phyloP scores from a whole-genome alignment of 2,329 filamentous ascomycete species.

The Aspergillus fumigatiaffinis region DNA sequence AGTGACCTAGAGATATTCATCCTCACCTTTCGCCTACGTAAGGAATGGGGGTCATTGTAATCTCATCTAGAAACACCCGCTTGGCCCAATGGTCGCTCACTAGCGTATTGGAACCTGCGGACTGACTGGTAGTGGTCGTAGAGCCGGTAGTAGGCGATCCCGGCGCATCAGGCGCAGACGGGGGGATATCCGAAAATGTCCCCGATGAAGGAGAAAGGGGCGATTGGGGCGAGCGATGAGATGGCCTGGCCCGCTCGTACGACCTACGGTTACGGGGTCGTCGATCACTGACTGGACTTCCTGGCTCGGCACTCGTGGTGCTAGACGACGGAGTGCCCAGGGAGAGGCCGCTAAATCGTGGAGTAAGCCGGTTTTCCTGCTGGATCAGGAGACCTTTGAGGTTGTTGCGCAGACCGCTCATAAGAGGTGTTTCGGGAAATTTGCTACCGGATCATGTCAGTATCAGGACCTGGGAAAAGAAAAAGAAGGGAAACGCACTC shows the following conservation, averaged over 20 bases:
- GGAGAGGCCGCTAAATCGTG: slow-evolving; percentile 23
- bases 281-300: slow-evolving; percentile 25
- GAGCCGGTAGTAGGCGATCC: slow-evolving; percentile 33
- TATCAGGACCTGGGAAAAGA: not conserved
- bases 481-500: slow-evolving; percentile 37
- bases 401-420: slow-evolving; percentile 22
- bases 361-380: slow-evolving; percentile 27
- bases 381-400: slow-evolving; percentile 25
- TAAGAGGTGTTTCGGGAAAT: slow-evolving; percentile 20
- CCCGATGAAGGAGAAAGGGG: slow-evolving; percentile 28
- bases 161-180: slow-evolving; percentile 29
- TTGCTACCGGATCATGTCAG: slow-evolving; percentile 18
- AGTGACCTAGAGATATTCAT: not conserved
- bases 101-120: slow-evolving; percentile 21
- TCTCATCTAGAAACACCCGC: slow-evolving; percentile 31
- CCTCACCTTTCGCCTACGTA: slow-evolving; percentile 29
- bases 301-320: slow-evolving; percentile 23
- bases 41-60: slow-evolving; percentile 28
- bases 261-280: slow-evolving; percentile 30
- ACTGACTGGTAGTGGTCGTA: slow-evolving; percentile 28
- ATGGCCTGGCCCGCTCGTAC: slow-evolving; percentile 32
- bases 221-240: slow-evolving; percentile 22
- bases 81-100: slow-evolving; percentile 41
- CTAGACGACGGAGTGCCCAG: slow-evolving; percentile 23
- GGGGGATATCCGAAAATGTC: slow-evolving; percentile 27